Conservation (phyloP, 192 early-diverging fungal genomes). For the Rhizophagus sp. region DNA sequence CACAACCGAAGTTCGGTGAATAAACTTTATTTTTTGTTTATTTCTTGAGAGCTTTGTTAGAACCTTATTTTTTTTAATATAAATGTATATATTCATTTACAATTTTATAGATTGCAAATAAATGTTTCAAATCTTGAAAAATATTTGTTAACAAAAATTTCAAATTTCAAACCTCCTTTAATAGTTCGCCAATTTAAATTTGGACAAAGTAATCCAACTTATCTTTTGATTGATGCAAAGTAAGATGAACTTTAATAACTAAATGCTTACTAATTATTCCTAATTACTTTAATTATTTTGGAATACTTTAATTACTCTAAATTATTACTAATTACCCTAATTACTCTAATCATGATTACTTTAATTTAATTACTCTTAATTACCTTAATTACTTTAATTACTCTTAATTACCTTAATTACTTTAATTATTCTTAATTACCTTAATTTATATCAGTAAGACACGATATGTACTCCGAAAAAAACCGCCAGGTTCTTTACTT, state of each 20-base stretch:
- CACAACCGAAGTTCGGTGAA: no score
- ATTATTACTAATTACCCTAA: neutral
- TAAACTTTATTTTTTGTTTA: neutral
- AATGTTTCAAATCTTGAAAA: conserved; percentile 58
- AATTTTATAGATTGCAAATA: conserved; percentile 52
- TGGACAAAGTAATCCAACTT: conserved; percentile 96
- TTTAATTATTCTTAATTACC: neutral
- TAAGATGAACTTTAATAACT: conserved; percentile 28
- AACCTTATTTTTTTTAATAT: neutral
- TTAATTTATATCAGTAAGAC: conserved; percentile 47
- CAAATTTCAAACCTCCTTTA: conserved; percentile 62
- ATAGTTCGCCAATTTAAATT: conserved; percentile 83
- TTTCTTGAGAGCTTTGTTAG: neutral
- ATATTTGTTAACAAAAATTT: conserved; percentile 58
- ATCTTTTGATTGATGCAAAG: conserved; percentile 75
- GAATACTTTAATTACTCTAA: no score
- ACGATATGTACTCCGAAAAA: conserved; percentile 86
- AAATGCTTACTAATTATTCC: no score
- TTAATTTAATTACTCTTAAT: neutral
- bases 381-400: neutral
- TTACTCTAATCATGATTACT: neutral
- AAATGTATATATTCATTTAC: no score
- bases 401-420: no score
- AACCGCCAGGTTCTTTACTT: conserved; percentile 83
- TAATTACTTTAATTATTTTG: neutral